Conservation (phyloP, 495 filamentous ascomycete species). For the Echria macrotheca region DNA sequence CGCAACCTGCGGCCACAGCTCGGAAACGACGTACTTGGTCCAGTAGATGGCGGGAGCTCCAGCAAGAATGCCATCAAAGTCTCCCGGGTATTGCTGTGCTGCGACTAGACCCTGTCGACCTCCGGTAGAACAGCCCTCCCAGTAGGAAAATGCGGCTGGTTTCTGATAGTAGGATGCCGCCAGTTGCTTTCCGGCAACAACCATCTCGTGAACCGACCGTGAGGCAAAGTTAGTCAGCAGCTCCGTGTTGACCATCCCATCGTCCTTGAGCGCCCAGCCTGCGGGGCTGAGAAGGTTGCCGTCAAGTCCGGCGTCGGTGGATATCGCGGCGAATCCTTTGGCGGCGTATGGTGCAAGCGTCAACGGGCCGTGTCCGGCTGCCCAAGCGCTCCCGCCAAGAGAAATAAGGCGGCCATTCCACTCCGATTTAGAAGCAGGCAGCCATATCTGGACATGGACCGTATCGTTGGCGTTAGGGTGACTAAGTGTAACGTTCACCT, state of each 20-base stretch:
- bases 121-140: not conserved
- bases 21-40: not conserved
- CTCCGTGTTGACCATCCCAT: not conserved
- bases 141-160: not conserved
- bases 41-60: not conserved
- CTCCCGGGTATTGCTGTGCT: not conserved
- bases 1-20: not conserved
- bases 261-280: not conserved
- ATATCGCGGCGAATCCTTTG: no score
- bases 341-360: no score
- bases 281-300: no score
- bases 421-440: no score
- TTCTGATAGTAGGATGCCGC: not conserved
- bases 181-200: not conserved
- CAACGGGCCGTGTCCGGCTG: no score
- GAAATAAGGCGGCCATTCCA: no score
- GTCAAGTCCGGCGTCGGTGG: no score
- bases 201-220: constrained; percentile 1
- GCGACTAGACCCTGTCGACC: not conserved
- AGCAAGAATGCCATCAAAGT: constrained; percentile 4
- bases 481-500: no score
- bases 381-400: no score
- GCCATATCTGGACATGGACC: no score
- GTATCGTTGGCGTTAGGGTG: no score
- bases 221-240: constrained; percentile 1